A percentile compares a stretch with the other conserved stretches of the same genome.
Evolutionary conservation across 148 eudicot genomes (phyloP).

Genomic region (Silene latifolia): DNA sequence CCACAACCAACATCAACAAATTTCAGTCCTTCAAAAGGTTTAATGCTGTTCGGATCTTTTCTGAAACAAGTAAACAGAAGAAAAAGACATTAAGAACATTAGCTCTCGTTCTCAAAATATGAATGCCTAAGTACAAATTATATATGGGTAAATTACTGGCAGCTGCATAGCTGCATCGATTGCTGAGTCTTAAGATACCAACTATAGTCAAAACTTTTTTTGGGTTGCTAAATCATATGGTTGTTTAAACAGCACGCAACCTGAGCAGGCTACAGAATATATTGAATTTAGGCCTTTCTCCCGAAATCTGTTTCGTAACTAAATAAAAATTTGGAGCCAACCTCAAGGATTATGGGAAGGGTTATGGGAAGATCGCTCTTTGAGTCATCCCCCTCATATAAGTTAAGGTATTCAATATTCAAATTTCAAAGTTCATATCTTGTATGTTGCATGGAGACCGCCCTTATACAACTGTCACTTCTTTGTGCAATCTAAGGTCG

Average conservation of each 20-base stretch:
- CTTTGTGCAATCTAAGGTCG: neutral
- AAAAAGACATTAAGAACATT: constrained; percentile 13
- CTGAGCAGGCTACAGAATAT: neutral
- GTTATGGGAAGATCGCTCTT: neutral
- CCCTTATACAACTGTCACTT: neutral
- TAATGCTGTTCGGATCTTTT: too few species aligned
- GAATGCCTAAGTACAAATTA: neutral
- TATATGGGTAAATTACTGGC: neutral
- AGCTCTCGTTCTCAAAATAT: neutral
- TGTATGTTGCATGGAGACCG: neutral
- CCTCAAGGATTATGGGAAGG: neutral
- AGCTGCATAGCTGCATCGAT: neutral
- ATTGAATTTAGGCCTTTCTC: too few species aligned
- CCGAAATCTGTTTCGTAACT: neutral
- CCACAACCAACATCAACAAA: too few species aligned
- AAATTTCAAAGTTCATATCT: neutral
- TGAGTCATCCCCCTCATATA: neutral
- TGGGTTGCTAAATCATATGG: neutral
- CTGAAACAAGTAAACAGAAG: too few species aligned
- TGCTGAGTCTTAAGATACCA: neutral
- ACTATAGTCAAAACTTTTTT: neutral
- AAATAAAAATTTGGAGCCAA: neutral
- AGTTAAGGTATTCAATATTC: neutral
- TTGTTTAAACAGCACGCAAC: neutral
- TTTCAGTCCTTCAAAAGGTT: too few species aligned